Conservation (phyloP, 768 basidiomycete species). For the Suillus clintonianus region DNA sequence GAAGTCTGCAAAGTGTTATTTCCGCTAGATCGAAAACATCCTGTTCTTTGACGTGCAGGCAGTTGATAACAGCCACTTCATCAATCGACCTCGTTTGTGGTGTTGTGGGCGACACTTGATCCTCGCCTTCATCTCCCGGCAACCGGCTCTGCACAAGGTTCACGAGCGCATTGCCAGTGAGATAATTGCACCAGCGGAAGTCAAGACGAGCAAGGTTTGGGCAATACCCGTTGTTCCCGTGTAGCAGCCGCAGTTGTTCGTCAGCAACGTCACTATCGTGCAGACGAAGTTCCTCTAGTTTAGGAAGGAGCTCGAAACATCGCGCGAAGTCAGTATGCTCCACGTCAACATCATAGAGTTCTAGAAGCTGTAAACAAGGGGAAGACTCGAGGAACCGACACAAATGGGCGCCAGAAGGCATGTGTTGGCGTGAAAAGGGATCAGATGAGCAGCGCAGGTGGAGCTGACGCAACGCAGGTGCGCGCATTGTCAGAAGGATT, state of each 20-base stretch:
- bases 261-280: slow-evolving; percentile 63
- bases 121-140: background rate
- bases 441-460: slow-evolving; percentile 41
- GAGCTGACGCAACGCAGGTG: slow-evolving; percentile 39
- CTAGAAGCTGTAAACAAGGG: slow-evolving; percentile 42
- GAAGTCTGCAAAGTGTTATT: slow-evolving; percentile 48
- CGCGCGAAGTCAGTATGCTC: slow-evolving; percentile 37
- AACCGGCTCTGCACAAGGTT: slow-evolving; percentile 47
- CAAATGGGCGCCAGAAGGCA: slow-evolving; percentile 29
- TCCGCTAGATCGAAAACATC: slow-evolving; percentile 54
- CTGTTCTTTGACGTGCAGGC: slow-evolving; percentile 54
- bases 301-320: slow-evolving; percentile 38
- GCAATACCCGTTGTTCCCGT: slow-evolving; percentile 43
- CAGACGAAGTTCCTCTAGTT: slow-evolving; percentile 49
- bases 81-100: slow-evolving; percentile 33
- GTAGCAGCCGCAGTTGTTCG: slow-evolving; percentile 38
- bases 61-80: slow-evolving; percentile 56
- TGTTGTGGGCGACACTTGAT: background rate
- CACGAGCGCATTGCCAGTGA: slow-evolving; percentile 53
- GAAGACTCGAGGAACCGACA: slow-evolving; percentile 31
- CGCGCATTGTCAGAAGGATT: slow-evolving; percentile 29
- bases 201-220: slow-evolving; percentile 51
- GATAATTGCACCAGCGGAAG: slow-evolving; percentile 59
- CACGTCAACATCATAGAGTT: slow-evolving; percentile 52
- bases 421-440: slow-evolving; percentile 28